Percentiles rank a stretch among this genome's conserved stretches.
These are phyloP conservation scores for Monosporascus sp. DNA, from an alignment of 2,329 filamentous ascomycete genomes.

Conservation along the genomic window DNA sequence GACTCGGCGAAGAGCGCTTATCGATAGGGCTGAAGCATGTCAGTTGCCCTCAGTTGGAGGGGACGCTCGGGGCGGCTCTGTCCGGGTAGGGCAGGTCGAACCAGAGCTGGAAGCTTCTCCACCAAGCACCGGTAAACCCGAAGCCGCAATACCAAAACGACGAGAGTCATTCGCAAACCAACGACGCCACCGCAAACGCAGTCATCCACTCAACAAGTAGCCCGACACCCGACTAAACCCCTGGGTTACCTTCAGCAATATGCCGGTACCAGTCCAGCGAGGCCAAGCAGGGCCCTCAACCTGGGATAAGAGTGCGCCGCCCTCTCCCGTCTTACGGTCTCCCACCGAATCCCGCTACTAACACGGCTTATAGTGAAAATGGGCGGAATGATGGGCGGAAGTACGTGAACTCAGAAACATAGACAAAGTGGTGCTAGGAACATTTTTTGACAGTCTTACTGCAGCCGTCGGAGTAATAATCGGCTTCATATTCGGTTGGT, in stretches of 20 bases:
- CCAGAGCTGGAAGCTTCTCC: not conserved
- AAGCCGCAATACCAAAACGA: not conserved
- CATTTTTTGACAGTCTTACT: constrained; percentile 6
- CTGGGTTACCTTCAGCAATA: not conserved
- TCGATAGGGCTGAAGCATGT: too few species aligned
- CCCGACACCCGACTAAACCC: not conserved
- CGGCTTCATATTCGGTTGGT: constrained; percentile 89
- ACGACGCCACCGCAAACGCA: not conserved
- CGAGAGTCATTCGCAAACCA: not conserved
- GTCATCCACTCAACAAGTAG: not conserved
- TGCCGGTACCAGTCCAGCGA: constrained; percentile 3
- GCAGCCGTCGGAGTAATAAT: constrained; percentile 92
- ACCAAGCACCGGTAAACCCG: not conserved
- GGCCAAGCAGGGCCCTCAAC: constrained; percentile 44
- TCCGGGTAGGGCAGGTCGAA: not conserved
- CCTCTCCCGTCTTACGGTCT: not conserved
- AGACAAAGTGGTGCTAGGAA: not conserved
- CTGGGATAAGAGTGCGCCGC: constrained; percentile 59
- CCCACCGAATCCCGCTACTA: constrained; percentile 17
- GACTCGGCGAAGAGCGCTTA: too few species aligned
- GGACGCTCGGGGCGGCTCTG: too few species aligned
- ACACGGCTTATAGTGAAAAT: constrained; percentile 70
- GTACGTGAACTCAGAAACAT: constrained; percentile 50
- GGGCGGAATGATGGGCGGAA: constrained; percentile 97
- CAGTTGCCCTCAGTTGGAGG: too few species aligned